phyloP scores from a whole-genome alignment of 495 filamentous ascomycete genomes.

The Opeltia flavorubescens region DNA sequence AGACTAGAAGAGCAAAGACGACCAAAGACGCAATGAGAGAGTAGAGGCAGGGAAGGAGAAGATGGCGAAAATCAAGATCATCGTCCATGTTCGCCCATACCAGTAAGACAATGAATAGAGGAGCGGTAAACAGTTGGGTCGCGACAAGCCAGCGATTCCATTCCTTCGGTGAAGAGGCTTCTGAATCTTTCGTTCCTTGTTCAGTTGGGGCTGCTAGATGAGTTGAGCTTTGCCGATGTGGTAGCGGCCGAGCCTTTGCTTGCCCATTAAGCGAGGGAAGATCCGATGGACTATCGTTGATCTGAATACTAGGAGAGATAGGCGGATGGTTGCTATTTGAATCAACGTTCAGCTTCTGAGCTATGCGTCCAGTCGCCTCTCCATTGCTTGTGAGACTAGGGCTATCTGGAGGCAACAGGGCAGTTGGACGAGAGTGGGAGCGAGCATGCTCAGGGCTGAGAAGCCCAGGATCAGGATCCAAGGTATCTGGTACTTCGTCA shows the following conservation, averaged over 20 bases:
- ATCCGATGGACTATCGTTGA: slow-evolving; percentile 3
- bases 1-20: slow-evolving; percentile 45
- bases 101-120: slow-evolving; percentile 66
- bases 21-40: slow-evolving; percentile 56
- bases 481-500: slow-evolving; percentile 21
- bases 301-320: slow-evolving; percentile 11
- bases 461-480: slow-evolving; percentile 26
- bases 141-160: slow-evolving; percentile 89
- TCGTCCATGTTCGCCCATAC: slow-evolving; percentile 56
- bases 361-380: background rate
- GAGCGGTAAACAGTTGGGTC: slow-evolving; percentile 75
- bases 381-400: slow-evolving; percentile 18
- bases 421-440: slow-evolving; percentile 12
- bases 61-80: slow-evolving; percentile 29
- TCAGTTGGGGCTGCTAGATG: background rate
- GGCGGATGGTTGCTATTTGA: background rate
- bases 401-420: slow-evolving; percentile 32
- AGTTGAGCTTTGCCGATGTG: slow-evolving; percentile 2
- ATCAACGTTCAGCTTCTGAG: background rate
- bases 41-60: slow-evolving; percentile 52
- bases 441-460: slow-evolving; percentile 22
- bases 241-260: slow-evolving; percentile 3
- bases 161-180: slow-evolving; percentile 28
- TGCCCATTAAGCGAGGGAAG: background rate
- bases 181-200: background rate